Base-by-base conservation (phyloP, 1,139 yeast genomes). In the Candida tropicalis region DNA sequence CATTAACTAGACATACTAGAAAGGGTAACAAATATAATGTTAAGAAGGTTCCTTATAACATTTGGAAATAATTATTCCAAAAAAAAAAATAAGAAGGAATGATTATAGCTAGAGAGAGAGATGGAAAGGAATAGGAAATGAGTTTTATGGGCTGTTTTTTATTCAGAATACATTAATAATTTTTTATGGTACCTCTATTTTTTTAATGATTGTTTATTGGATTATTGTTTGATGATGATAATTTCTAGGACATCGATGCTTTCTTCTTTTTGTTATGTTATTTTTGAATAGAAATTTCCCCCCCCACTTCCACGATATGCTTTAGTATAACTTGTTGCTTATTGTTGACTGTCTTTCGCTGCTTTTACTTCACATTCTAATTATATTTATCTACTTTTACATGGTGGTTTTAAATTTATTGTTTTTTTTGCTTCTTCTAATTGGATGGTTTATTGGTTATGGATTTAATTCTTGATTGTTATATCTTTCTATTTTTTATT, bases 11-110 rank as follows among this genome's bases (percentile, higher is more conserved):
- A 47, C 46, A 43, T 23, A 47, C 52, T 5, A 56, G 53, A 36
- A 57, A 55, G 39, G 57, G 52, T 28, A 59, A 60, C 47, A 68
- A 67, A 51, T 67, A 68, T 46, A 56, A 59, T 38, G 66, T 67
- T 26, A 59, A 60, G 38, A 56, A 60, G 34, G 60, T 59, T 32
- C 68, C 70, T 12, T 65, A 66, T 51, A 57, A 60, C 44, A 52
- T 63, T 5, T 62, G 61, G 53, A 55, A 62, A 33, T 42, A 33
- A 43, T 53, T 4, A 20, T 20, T n/a, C n/a, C n/a, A 31, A 28
- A 15, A 27, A 12, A 22, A 31, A 17, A 25, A 18, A 20, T 20
- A 15, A 33, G 35, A 32, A 18, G 12, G 35, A 32, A 18, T 15
- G 27, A 11, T 35, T n/a, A n/a, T n/a, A n/a, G n/a, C n/a, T n/a